Base-by-base conservation (phyloP, 768 basidiomycete species). In the Agrocybe pediades region DNA sequence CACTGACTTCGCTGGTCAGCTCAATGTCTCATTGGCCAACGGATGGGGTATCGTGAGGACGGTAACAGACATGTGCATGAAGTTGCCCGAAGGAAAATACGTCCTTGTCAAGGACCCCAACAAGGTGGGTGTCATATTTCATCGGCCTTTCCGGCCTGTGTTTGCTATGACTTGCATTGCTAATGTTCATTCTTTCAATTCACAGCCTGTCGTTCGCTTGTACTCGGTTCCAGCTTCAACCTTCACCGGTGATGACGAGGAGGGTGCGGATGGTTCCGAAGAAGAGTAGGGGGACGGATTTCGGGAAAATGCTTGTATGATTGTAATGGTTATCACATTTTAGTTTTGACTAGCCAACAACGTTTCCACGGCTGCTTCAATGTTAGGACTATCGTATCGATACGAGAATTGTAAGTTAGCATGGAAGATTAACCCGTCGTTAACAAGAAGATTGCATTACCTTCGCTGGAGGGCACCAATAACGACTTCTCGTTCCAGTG, bases 21-120 rank as follows among this genome's bases (percentile, higher is more conserved):
- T 98, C 60, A 98, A 98, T 69, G 87, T 99, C 30, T 96, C 94
- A 23, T 74, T 98, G 50, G 77, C 90, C 27, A 98, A 98, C 67
- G 97, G 97, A 9, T 99, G 97, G 97, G 97, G 97, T 50, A 98
- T 99, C 64, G 92, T 98, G 26, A 82, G 97, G 55, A 96, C 92
- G 11, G 87, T 99, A 54, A 89, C 92, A 24, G 97, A 99, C 65
- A 72, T 98, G 55, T 92, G 90, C 70, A 85, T 97, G 85, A 95
- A 95, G 71, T 88, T 95, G 86, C 92, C 93, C 19, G 96, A 98
- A 71, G 97, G 97, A 69, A 97, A 97, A 70, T 99, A 98, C 67
- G 90, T 98, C 13, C 76, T 99, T 23, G 86, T 99, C 48, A 97
- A 96, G 74, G 97, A 99, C 71, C 96, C 97, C 16, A 98, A 98